Evolutionary conservation across 768 basidiomycete species (phyloP).

Genomic region (Wakefieldia striispora): DNA sequence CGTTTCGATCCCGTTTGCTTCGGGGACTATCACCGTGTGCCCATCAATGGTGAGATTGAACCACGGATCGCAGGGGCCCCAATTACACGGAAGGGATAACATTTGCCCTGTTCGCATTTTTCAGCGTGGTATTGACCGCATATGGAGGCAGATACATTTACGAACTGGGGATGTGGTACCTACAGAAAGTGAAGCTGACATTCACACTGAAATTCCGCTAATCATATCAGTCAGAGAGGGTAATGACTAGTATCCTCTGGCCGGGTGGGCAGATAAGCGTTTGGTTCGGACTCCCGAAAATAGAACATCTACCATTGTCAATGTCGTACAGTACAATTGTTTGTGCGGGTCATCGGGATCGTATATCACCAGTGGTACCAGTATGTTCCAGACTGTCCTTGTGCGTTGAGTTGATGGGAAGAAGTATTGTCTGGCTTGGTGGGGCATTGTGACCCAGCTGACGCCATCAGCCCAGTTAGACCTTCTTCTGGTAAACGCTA

Average conservation of each 20-base stretch:
- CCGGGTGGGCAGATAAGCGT: constrained; percentile 11
- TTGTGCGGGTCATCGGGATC: constrained; percentile 41
- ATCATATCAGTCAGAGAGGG: constrained; percentile 32
- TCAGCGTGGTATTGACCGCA: constrained; percentile 31
- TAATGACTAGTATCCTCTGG: constrained; percentile 42
- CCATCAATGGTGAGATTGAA: constrained; percentile 27
- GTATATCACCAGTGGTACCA: constrained; percentile 45
- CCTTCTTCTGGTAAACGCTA: constrained; percentile 42
- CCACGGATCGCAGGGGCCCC: constrained; percentile 33
- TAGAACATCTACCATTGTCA: constrained; percentile 37
- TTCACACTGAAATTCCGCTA: constrained; percentile 27
- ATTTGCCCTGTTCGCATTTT: constrained; percentile 35
- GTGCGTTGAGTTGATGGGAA: constrained; percentile 18
- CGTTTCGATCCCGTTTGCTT: constrained; percentile 41
- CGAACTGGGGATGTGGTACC: constrained; percentile 17
- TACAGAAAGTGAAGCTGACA: constrained; percentile 1
- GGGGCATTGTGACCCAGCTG: constrained; percentile 36
- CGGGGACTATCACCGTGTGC: constrained; percentile 35
- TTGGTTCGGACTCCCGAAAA: not conserved
- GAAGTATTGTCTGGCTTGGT: constrained; percentile 20
- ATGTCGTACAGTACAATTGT: constrained; percentile 43
- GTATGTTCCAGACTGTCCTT: constrained; percentile 26
- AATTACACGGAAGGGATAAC: constrained; percentile 41
- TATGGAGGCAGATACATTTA: constrained; percentile 7
- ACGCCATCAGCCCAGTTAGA: constrained; percentile 48